Conservation (phyloP, 129 eudicot genomes). For the Saussurea involucrata region DNA sequence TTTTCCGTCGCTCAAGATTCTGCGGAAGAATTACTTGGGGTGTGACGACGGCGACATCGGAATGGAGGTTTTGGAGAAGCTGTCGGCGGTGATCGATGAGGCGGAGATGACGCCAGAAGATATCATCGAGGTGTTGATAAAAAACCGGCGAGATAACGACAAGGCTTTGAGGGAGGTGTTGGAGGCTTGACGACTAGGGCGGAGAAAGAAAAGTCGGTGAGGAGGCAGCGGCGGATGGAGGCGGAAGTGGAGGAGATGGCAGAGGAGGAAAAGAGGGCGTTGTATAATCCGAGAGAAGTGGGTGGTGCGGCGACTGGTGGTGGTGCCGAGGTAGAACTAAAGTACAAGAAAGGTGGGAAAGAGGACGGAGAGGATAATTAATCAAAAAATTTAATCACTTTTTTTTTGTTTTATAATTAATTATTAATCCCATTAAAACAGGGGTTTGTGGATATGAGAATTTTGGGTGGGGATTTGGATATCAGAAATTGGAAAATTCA, state of each 20-base stretch:
- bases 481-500: too few relatives aligned
- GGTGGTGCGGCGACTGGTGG: constrained; percentile 31
- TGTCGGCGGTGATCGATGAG: constrained; percentile 46
- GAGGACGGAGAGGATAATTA: constrained; percentile 29
- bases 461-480: too few relatives aligned
- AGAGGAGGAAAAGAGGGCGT: constrained; percentile 77
- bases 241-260: constrained; percentile 44
- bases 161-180: constrained; percentile 63
- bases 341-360: too few relatives aligned
- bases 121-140: constrained; percentile 75
- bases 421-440: too few relatives aligned
- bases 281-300: constrained; percentile 58
- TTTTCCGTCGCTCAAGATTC: too few relatives aligned
- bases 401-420: too few relatives aligned
- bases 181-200: constrained; percentile 54
- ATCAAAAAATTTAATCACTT: too few relatives aligned
- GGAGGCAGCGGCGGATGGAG: constrained; percentile 7
- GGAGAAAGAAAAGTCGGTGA: constrained; percentile 29
- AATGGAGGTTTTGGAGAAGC: constrained; percentile 19
- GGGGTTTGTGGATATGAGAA: too few relatives aligned
- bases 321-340: constrained; percentile 29
- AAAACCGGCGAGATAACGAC: constrained; percentile 60
- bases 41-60: constrained; percentile 45
- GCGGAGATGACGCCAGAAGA: constrained; percentile 98
- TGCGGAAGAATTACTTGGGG: constrained; percentile 74